Evolutionary conservation across 116 monocot species (phyloP), one percentile per base, ranked within the genome.

Genomic region (Phalaenopsis hybrid): DNA sequence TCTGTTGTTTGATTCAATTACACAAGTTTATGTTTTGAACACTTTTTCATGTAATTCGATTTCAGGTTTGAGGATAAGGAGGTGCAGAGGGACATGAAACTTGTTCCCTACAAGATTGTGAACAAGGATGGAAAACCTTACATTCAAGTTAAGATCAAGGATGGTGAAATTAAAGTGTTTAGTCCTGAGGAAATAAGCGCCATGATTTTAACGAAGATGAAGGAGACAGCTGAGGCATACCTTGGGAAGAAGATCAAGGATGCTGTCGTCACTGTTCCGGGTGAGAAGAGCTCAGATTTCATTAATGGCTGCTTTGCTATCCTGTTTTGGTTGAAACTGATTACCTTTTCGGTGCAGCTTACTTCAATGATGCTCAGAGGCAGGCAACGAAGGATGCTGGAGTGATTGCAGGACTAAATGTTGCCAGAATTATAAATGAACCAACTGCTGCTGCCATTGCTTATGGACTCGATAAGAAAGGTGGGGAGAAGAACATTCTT

Each of bases 401-500:
- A 15, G 49, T 88, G 21, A 91, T 91, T 41, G 85, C 91, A 83
- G 91, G 91, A n/a, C 72, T 91, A 81, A 91, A 91, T 79, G 91
- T 91, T 65, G 91, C 91, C 28, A 91, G 91, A 74, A 91, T 88
- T 31, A 92, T 90, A 45, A 87, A 93, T 67, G 93, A 93, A 76
- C 91, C 91, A 34, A 89, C 91, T 5, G 92, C 92, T 5, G 92
- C 92, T 31, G 92, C 92, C n/a, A 92, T 92, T 67, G 92, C 92
- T 2, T 92, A 92, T 69, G 92, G 92, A 16, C 80, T 92, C 18
- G 92, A 92, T 79, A 92, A 92, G 83, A 92, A 88, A 78, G 86
- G 88, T n/a, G 89, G 88, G 4, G 92, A 92, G 87, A 89, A 92
- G 85, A 92, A 92, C 82, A 92, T 92, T 79, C 92, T 92, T 78